phyloP scores from a whole-genome alignment of 1,284 basidiomycete genomes.

The Ceratobasidium sp. region DNA sequence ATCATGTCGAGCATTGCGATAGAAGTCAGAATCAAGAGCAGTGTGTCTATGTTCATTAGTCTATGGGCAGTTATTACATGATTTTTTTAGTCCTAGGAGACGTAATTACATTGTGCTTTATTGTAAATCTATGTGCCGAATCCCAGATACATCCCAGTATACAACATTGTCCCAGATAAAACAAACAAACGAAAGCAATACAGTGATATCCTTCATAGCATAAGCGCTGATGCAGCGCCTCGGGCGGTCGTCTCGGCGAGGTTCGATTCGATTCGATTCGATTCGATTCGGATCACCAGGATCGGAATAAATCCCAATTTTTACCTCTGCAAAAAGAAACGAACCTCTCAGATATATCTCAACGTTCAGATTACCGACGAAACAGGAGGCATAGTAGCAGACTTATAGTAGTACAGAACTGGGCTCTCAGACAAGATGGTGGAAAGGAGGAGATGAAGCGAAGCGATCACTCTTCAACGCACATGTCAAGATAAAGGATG shows the following conservation, averaged over 20 bases:
- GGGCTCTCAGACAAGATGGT: background rate
- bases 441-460: background rate
- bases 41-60: background rate
- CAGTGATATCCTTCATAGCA: background rate
- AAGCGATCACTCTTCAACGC: slow-evolving; percentile 25
- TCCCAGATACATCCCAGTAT: slow-evolving; percentile 5
- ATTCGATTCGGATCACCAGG: slow-evolving; percentile 28
- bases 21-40: background rate
- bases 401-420: background rate
- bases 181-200: slow-evolving; percentile 5
- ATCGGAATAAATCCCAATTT: slow-evolving; percentile 43
- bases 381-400: background rate
- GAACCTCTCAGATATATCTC: slow-evolving; percentile 32
- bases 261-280: no score
- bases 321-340: slow-evolving; percentile 31
- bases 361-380: background rate
- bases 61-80: no score
- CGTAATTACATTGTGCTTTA: background rate
- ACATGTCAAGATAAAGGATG: slow-evolving; percentile 40
- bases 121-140: slow-evolving; percentile 10
- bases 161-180: slow-evolving; percentile 5
- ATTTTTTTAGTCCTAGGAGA: no score
- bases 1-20: background rate
- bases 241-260: no score
- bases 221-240: slow-evolving; percentile 14